Base-by-base conservation (phyloP, 495 filamentous ascomycete species). In the Aspergillus biplanus region DNA sequence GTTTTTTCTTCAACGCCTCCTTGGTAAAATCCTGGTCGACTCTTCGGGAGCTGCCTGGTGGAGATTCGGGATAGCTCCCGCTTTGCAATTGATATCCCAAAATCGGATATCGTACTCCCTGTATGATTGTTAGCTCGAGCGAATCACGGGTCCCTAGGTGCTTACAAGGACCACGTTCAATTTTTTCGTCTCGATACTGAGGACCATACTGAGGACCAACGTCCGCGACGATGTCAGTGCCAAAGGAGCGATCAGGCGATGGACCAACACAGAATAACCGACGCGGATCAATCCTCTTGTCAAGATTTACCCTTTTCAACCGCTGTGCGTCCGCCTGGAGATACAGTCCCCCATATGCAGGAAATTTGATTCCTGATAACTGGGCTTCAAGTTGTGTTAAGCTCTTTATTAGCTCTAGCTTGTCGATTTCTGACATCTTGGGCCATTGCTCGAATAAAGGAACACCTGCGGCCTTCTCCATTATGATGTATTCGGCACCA, bases 401-500 rank as follows among this genome's bases (percentile, higher is more conserved):
- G 34, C 68, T 62, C 42, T 68, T 65, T 13, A 59, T 52, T 7
- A 59, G 58, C 47, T 71, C 35, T 2, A 75, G 58, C 54, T 67
- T 65, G 6, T 78, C 65, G 9, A 60, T 34, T 42, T 70, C 58
- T 0, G 44, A 57, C 62, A 79, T 70, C 7, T 61, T 53, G 5
- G 49, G 64, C 76, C 72, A 78, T 39, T 49, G 42, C 42, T 72
- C 53, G 55, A 67, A 76, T 9, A 81, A 60, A 33, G 67, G 75
- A 55, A 76, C 58, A 5, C 75, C 78, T 18, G 63, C 15, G 6
- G 71, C 75, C 57, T 75, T 76, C 52, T 75, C 77, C 71, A 79
- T 79, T 31, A 79, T 67, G 13, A 78, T 77, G 52, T 77, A 77
- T 49, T 78, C 73, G 13, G 68, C 65, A 9, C 70, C 70, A 1